Evolutionary conservation across 768 basidiomycete species (phyloP).

Genomic region (Phylloporus sp.): DNA sequence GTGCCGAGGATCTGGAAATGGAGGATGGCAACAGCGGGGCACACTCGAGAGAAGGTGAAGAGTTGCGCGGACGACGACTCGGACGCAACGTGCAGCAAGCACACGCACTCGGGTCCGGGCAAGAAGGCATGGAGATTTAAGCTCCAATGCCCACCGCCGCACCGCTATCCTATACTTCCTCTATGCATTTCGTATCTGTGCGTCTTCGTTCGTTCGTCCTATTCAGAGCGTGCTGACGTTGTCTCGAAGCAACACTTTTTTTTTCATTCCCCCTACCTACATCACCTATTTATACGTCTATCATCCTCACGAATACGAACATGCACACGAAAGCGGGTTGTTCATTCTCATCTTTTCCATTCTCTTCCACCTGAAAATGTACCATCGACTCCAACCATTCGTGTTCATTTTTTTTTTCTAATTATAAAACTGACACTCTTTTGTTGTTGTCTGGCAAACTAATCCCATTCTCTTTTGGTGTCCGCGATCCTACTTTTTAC

Average conservation of each 20-base stretch:
- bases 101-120: constrained; percentile 1
- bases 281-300: background rate
- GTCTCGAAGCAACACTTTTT: constrained; percentile 4
- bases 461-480: too few relatives aligned
- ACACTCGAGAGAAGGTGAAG: background rate
- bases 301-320: background rate
- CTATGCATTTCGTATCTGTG: background rate
- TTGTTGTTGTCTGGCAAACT: too few relatives aligned
- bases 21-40: constrained; percentile 6
- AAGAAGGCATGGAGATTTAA: constrained; percentile 17
- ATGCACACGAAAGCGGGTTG: background rate
- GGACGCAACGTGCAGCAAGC: constrained; percentile 16
- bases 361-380: constrained; percentile 6
- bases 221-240: background rate
- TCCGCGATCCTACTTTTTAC: too few relatives aligned
- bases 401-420: background rate
- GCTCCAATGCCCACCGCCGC: background rate
- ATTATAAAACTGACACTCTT: too few relatives aligned
- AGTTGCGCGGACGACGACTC: constrained; percentile 16
- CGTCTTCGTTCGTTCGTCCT: background rate
- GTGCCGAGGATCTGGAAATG: constrained; percentile 18
- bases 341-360: background rate
- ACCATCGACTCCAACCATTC: background rate
- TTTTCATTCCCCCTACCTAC: background rate
- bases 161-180: background rate